Evolutionary conservation across 2,329 filamentous ascomycete genomes (phyloP).

Genomic region (Epicoccum sorghinum): DNA sequence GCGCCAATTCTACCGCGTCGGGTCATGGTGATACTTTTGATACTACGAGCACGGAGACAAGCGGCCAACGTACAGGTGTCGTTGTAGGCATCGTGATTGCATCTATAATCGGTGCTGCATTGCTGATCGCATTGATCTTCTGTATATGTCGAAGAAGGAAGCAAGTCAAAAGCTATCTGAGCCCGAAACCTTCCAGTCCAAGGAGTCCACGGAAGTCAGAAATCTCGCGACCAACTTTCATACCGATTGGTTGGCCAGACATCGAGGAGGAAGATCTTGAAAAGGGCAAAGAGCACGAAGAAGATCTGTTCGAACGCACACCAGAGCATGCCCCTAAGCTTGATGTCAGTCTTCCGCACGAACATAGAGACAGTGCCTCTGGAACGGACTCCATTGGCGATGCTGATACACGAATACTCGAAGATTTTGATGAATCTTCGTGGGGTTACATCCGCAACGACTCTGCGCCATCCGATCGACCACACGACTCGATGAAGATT

Average conservation of each 20-base stretch:
- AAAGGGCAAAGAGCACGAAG: constrained; percentile 40
- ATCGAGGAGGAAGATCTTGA: constrained; percentile 46
- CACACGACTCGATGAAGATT: constrained; percentile 53
- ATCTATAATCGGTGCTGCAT: constrained; percentile 34
- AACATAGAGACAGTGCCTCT: constrained; percentile 41
- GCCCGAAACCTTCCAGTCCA: constrained; percentile 24
- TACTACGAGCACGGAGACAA: constrained; percentile 5
- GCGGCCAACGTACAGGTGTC: constrained; percentile 24
- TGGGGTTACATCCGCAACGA: constrained; percentile 42
- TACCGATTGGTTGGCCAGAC: constrained; percentile 36
- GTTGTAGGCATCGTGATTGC: constrained; percentile 41
- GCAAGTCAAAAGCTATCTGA: constrained; percentile 27
- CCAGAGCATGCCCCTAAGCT: constrained; percentile 50
- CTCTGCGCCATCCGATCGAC: constrained; percentile 45
- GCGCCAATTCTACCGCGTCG: constrained; percentile 7
- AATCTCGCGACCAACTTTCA: constrained; percentile 51
- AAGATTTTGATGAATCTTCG: constrained; percentile 48
- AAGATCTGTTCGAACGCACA: constrained; percentile 20
- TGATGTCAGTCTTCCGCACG: constrained; percentile 39
- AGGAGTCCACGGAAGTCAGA: constrained; percentile 41
- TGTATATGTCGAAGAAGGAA: constrained; percentile 33
- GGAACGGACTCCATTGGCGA: constrained; percentile 49
- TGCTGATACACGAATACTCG: constrained; percentile 46
- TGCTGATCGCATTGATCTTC: constrained; percentile 32
- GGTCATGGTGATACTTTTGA: constrained; percentile 14